phyloP scores from a whole-genome alignment of 2,329 filamentous ascomycete species.

The Trichoderma lentiforme region DNA sequence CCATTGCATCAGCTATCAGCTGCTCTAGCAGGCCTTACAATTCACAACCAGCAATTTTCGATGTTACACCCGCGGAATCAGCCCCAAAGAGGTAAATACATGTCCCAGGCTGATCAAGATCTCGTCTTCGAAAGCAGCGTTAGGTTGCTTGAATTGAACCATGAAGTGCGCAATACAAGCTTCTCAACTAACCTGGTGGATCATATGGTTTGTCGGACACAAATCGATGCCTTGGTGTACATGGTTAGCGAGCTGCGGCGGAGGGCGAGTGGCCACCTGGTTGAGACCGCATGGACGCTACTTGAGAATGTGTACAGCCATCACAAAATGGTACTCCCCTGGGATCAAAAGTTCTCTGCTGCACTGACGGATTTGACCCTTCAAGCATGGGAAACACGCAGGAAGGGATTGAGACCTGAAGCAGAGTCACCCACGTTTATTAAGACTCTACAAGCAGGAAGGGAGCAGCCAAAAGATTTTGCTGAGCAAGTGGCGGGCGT shows the following conservation, averaged over 20 bases:
- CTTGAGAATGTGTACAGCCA: background rate
- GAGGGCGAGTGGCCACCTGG: background rate
- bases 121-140: slow-evolving; percentile 10
- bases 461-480: background rate
- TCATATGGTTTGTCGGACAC: background rate
- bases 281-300: background rate
- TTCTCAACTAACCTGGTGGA: background rate
- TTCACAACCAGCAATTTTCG: slow-evolving; percentile 3
- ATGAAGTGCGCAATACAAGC: background rate
- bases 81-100: background rate
- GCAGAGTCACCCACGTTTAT: background rate
- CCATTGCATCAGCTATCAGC: background rate
- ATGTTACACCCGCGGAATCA: slow-evolving; percentile 3
- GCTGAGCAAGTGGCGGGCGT: background rate
- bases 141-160: background rate
- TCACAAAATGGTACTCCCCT: no score
- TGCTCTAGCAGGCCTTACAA: background rate
- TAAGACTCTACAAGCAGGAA: background rate
- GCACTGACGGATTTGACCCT: background rate
- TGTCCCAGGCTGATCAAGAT: background rate
- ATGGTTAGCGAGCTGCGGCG: background rate
- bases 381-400: slow-evolving; percentile 1
- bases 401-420: background rate
- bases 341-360: background rate
- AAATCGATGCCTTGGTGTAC: background rate